Evolutionary conservation across 345 rosid genomes (phyloP).

Genomic region (Barbarea vulgaris): DNA sequence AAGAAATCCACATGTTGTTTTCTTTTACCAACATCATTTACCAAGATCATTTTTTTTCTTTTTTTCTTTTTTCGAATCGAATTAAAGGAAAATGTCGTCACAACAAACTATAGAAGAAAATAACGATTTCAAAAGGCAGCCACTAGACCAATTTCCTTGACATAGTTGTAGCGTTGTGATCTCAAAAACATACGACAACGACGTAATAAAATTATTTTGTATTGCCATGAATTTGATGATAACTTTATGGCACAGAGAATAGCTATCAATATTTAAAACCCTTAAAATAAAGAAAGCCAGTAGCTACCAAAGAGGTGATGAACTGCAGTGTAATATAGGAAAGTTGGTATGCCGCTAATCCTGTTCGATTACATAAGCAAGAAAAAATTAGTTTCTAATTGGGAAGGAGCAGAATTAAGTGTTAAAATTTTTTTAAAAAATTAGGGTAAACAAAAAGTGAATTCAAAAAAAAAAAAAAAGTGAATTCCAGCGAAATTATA

Average conservation of each 20-base stretch:
- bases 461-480: too few relatives aligned
- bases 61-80: not conserved
- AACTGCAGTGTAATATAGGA: not conserved
- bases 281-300: not conserved
- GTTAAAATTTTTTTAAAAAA: too few relatives aligned
- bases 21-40: not conserved
- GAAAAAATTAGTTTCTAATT: not conserved
- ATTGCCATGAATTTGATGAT: not conserved
- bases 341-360: not conserved
- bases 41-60: not conserved
- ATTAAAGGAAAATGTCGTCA: not conserved
- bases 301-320: not conserved
- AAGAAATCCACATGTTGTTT: not conserved
- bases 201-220: not conserved
- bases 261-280: not conserved
- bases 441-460: too few relatives aligned
- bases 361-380: not conserved
- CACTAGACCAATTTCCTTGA: not conserved
- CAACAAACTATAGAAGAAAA: not conserved
- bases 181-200: not conserved
- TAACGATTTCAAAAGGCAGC: not conserved
- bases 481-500: too few relatives aligned
- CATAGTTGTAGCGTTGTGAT: not conserved
- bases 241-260: not conserved
- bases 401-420: too few relatives aligned